Conservation (phyloP, 352 stramenopile species). For the Blastocystis sp. region DNA sequence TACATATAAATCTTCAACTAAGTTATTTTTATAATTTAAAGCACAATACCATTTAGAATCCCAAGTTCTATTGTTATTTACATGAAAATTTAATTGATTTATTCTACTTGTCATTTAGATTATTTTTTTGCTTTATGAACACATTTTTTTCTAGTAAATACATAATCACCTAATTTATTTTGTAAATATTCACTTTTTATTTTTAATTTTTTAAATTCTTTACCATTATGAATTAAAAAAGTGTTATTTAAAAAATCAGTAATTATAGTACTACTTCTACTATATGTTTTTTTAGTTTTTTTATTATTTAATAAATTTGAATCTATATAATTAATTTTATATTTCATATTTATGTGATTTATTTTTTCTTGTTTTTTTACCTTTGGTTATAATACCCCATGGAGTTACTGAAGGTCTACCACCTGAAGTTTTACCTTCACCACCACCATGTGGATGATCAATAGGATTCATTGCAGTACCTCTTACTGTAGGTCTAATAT, state of each 20-base stretch:
- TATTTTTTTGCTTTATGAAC: conserved; percentile 38
- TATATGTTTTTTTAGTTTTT: conserved; percentile 42
- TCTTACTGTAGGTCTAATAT: conserved; percentile 42
- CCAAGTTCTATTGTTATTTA: conserved; percentile 19
- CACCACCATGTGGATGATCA: conserved; percentile 45
- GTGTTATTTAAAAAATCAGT: too few species aligned
- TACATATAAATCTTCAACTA: conserved; percentile 33
- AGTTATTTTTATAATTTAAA: conserved; percentile 41
- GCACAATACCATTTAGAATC: conserved; percentile 36
- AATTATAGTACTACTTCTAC: conserved; percentile 41
- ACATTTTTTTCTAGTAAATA: neutral
- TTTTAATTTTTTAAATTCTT: conserved; percentile 40
- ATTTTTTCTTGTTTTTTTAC: conserved; percentile 44
- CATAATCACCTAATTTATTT: conserved; percentile 35
- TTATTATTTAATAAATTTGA: conserved; percentile 36
- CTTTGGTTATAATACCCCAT: conserved; percentile 42
- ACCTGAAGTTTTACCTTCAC: conserved; percentile 43
- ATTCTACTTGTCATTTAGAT: conserved; percentile 17
- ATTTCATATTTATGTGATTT: conserved; percentile 39
- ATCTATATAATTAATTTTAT: conserved; percentile 40
- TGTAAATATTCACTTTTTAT: too few species aligned
- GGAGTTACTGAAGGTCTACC: conserved; percentile 40
- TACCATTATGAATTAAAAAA: too few species aligned
- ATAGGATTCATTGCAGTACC: conserved; percentile 45
- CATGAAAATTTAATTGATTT: conserved; percentile 15